Conservation (phyloP, 2,329 filamentous ascomycete genomes). For the Colletotrichum orbiculare region DNA sequence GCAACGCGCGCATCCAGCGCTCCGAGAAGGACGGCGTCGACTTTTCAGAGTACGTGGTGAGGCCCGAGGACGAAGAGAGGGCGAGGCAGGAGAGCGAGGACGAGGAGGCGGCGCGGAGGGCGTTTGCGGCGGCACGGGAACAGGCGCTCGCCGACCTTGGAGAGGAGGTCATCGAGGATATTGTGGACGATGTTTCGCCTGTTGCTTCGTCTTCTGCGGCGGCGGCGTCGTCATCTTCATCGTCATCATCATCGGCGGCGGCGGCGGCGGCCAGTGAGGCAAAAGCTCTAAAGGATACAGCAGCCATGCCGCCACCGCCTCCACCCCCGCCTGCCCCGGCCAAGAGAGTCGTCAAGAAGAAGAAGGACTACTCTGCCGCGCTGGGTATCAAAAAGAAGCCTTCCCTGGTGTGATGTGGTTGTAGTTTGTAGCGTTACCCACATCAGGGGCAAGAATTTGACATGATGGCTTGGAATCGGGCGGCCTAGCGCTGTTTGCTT, state of each 20-base stretch:
- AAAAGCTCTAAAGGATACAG: slow-evolving; percentile 46
- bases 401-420: neutral
- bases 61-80: slow-evolving; percentile 68
- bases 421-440: slow-evolving; percentile 5
- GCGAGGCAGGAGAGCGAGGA: slow-evolving; percentile 82
- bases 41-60: slow-evolving; percentile 63
- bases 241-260: slow-evolving; percentile 5
- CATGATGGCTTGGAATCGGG: no score
- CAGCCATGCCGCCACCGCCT: slow-evolving; percentile 48
- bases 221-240: slow-evolving; percentile 25
- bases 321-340: slow-evolving; percentile 76
- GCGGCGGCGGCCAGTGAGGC: slow-evolving; percentile 41
- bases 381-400: slow-evolving; percentile 86
- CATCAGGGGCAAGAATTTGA: neutral
- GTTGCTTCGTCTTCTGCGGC: slow-evolving; percentile 31
- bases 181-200: slow-evolving; percentile 1
- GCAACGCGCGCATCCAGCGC: slow-evolving; percentile 88
- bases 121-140: slow-evolving; percentile 75
- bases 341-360: slow-evolving; percentile 83
- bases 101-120: slow-evolving; percentile 80
- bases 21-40: slow-evolving; percentile 76
- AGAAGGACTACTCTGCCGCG: slow-evolving; percentile 80
- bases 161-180: slow-evolving; percentile 55
- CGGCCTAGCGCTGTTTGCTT: no score
- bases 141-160: slow-evolving; percentile 61